Base-by-base conservation (phyloP, 495 filamentous ascomycete species). In the Aspergillus baeticus region DNA sequence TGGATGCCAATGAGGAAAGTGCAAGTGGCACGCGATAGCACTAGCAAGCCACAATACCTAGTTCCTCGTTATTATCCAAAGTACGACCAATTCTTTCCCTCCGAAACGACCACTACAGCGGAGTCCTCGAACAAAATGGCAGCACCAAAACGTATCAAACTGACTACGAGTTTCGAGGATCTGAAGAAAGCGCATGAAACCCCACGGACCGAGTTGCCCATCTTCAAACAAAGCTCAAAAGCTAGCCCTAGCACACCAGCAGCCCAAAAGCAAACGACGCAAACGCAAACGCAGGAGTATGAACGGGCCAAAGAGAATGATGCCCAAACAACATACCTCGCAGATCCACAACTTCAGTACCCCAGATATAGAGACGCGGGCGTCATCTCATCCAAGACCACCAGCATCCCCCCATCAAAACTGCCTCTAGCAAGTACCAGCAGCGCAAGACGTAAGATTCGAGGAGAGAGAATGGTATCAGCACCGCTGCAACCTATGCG, bases 381-480 rank as follows among this genome's bases (percentile, higher is more conserved):
- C 26, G 13, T n/a, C 17, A 7, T 15, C 1, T 29, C 11, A 7
- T n/a, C 18, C 7, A 50, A 11, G n/a, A 33, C 18, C 18, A 31
- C 18, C 7, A 44, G 26, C 11, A 6, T 11, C 7, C 34, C 36
- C 1, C 15, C n/a, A 17, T 20, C 31, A 17, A 31, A 17, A 22
- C 29, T 48, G 10, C 45, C 36, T 10, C 13, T 42, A 13, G 22
- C 18, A 22, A 60, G 46, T 46, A 2, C 33, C 37, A 44, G 51
- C 10, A 60, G 46, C 38, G 7, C 20, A 22, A 47, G 54, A 22
- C 57, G 43, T 21, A 58, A 37, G 21, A 22, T 29, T 3, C 61
- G 48, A 36, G 31, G 39, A 18, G 49, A 55, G 18, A 55, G 47
- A 60, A 63, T 58, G 61, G 57, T 58, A 63, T 20, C 54, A 17